phyloP scores from a whole-genome alignment of 2,329 filamentous ascomycete genomes.

The Emmonsiellopsis sp. region DNA sequence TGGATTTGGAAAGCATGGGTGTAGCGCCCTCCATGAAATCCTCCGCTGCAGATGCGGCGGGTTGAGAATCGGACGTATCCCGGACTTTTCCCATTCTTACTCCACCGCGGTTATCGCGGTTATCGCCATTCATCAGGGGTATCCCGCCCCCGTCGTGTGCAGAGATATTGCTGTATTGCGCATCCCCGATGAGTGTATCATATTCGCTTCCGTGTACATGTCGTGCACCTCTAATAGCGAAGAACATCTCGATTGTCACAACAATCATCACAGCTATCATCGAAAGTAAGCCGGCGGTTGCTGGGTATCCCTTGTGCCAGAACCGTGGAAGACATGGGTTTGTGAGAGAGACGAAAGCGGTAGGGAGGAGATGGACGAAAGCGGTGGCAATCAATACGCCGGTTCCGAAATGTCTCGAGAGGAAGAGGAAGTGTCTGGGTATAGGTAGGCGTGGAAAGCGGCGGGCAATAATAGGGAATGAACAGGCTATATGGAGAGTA shows the following conservation, averaged over 20 bases:
- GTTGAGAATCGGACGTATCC: neutral
- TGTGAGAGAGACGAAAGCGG: constrained; percentile 52
- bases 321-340: constrained; percentile 63
- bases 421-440: constrained; percentile 50
- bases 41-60: constrained; percentile 5
- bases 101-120: constrained; percentile 13
- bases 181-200: constrained; percentile 32
- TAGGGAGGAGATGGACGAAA: constrained; percentile 54
- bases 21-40: constrained; percentile 13
- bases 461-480: constrained; percentile 52
- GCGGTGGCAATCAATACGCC: constrained; percentile 50
- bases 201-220: constrained; percentile 50
- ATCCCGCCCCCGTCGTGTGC: neutral
- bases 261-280: constrained; percentile 77
- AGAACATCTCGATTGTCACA: constrained; percentile 78
- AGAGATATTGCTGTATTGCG: neutral
- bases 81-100: constrained; percentile 6
- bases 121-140: constrained; percentile 9
- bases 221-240: constrained; percentile 60
- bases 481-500: constrained; percentile 39
- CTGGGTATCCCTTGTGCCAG: constrained; percentile 70
- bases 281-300: constrained; percentile 71
- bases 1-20: constrained; percentile 12
- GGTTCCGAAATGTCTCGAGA: constrained; percentile 51
- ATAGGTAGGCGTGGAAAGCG: constrained; percentile 53